These are phyloP conservation scores for Piper longum DNA, from an alignment of 164 flowering plant genomes.

Conservation along the genomic window DNA sequence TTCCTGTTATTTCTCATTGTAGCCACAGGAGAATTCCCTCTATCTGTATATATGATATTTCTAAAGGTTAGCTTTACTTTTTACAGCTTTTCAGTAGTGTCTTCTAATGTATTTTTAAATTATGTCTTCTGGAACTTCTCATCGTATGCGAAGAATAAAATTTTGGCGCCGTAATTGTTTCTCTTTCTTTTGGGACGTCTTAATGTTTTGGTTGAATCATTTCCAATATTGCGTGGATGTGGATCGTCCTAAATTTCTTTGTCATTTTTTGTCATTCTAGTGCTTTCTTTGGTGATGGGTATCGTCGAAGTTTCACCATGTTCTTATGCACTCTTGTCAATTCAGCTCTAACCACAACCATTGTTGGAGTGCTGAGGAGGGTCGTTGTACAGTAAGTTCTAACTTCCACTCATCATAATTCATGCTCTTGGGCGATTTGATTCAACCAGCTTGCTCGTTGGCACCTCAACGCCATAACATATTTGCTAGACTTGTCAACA, in stretches of 20 bases:
- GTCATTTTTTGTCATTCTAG: slow-evolving; percentile 49
- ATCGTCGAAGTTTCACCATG: slow-evolving; percentile 91
- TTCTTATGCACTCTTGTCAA: slow-evolving; percentile 92
- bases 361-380: slow-evolving; percentile 96
- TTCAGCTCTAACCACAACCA: slow-evolving; percentile 96
- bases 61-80: slow-evolving; percentile 48
- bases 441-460: not conserved
- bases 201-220: too few species aligned
- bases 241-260: too few species aligned
- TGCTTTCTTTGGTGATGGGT: slow-evolving; percentile 88
- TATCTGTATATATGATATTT: slow-evolving; percentile 49
- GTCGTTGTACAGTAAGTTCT: slow-evolving; percentile 78
- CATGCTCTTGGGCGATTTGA: too few species aligned
- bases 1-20: slow-evolving; percentile 60
- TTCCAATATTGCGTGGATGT: too few species aligned
- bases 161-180: too few species aligned
- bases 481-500: not conserved
- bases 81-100: not conserved
- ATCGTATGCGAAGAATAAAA: too few species aligned
- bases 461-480: not conserved
- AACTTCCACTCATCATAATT: not conserved
- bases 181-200: too few species aligned
- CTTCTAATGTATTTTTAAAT: not conserved
- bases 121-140: too few species aligned
- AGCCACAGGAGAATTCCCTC: slow-evolving; percentile 81